Conservation (phyloP, 176 grass and related monocot genomes). For the Puccinellia tenuiflora region DNA sequence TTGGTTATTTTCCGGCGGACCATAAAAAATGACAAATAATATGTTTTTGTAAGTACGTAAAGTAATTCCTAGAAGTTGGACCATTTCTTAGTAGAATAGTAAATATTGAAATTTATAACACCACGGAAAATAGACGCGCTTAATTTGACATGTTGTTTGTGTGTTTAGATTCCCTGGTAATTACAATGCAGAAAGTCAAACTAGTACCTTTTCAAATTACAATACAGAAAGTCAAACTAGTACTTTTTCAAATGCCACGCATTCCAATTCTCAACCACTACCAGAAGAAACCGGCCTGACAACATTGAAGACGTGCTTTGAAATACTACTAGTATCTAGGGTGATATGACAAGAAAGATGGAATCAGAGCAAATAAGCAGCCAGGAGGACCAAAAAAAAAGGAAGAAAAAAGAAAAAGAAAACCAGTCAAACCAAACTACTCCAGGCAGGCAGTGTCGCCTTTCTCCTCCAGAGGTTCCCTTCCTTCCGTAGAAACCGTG, state of each 20-base stretch:
- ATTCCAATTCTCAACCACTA: background rate
- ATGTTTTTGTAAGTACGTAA: too few relatives aligned
- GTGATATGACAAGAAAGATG: background rate
- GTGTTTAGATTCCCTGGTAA: background rate
- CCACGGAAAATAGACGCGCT: background rate
- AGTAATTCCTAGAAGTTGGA: too few relatives aligned
- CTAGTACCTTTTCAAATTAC: background rate
- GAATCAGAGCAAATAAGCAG: background rate
- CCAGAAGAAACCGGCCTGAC: background rate
- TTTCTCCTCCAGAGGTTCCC: background rate
- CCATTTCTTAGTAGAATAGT: too few relatives aligned
- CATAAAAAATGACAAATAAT: too few relatives aligned
- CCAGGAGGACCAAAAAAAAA: background rate
- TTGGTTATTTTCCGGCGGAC: too few relatives aligned
- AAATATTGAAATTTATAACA: background rate
- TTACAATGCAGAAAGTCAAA: background rate
- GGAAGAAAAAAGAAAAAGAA: constrained; percentile 1
- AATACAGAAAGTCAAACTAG: background rate
- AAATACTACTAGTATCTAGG: background rate
- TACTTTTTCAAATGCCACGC: background rate
- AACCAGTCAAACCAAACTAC: constrained; percentile 44
- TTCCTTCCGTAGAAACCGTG: constrained; percentile 58
- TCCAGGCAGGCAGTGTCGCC: constrained; percentile 18
- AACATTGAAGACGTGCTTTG: constrained; percentile 2
- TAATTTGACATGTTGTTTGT: background rate